Evolutionary conservation across 1,284 basidiomycete genomes (phyloP).

Genomic region (Ceratobasidium sp.): DNA sequence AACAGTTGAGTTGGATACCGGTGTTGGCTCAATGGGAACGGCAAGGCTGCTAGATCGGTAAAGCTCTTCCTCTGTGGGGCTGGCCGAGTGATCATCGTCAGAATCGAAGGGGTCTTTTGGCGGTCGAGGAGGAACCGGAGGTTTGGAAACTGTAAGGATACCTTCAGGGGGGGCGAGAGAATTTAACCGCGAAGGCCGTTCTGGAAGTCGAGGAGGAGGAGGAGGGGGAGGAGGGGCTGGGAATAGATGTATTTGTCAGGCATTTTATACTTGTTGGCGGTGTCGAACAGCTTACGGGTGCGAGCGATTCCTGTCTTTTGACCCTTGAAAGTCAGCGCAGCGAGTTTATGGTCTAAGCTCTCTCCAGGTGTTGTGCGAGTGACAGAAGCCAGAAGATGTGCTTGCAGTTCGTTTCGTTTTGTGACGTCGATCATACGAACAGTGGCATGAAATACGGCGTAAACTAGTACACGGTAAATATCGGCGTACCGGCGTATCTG

Average conservation of each 20-base stretch:
- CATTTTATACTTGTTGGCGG: slow-evolving; percentile 44
- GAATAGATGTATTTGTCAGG: slow-evolving; percentile 44
- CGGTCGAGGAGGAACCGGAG: neutral
- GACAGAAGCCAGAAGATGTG: slow-evolving; percentile 69
- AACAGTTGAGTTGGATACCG: slow-evolving; percentile 13
- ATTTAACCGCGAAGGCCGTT: slow-evolving; percentile 46
- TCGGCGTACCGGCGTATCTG: neutral
- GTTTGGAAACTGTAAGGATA: neutral
- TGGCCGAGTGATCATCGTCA: slow-evolving; percentile 63
- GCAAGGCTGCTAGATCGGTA: slow-evolving; percentile 60
- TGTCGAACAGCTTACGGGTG: slow-evolving; percentile 50
- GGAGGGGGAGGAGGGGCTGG: slow-evolving; percentile 56
- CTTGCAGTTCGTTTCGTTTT: slow-evolving; percentile 74
- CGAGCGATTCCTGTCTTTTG: slow-evolving; percentile 41
- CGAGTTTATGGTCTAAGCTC: slow-evolving; percentile 73
- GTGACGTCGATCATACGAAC: slow-evolving; percentile 79
- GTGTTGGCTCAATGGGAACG: slow-evolving; percentile 60
- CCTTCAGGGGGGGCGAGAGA: neutral
- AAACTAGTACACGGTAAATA: slow-evolving; percentile 66
- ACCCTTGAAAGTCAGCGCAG: slow-evolving; percentile 49
- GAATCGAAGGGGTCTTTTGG: slow-evolving; percentile 49
- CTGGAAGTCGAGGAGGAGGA: slow-evolving; percentile 65
- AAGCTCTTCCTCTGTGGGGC: slow-evolving; percentile 81
- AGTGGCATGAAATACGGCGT: slow-evolving; percentile 78
- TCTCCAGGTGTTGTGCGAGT: slow-evolving; percentile 63